Evolutionary conservation across 108 stramenopile genomes (phyloP), one percentile per base, ranked within the genome.

Genomic region (Skeletonema marinoi): DNA sequence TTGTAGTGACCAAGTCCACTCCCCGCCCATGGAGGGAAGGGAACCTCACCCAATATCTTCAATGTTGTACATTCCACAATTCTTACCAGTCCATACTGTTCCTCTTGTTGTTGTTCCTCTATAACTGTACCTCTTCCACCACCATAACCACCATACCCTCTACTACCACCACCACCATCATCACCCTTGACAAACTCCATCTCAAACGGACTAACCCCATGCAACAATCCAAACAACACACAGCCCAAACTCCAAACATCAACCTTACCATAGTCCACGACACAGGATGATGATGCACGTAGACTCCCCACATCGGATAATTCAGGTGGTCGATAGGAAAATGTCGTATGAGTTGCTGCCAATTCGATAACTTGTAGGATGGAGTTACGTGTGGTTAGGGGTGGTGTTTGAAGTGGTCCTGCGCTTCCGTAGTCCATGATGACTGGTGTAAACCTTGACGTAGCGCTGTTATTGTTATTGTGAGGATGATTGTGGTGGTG

Each of bases 201-300:
- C 78, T 96, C 94, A 75, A 86, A 85, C 0, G 94, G 94, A 65
- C 89, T 90, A 9, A 90, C 78, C 16, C 95, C 95, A 74, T 82
- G 93, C 72, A 93, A 74, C 50, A 93, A 76, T 13, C 90, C 95
- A 85, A 93, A 96, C 8, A 96, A 68, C 0, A 87, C 73, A 73
- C 95, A 96, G 10, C 92, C 92, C 66, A 89, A 81, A 31, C 73
- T 78, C 82, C 95, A 96, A n/a, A 92, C 91, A 79, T 93, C 95
- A 3, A 92, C 90, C 16, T 82, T 88, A 0, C 76, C 87, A 70
- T 84, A 91, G 75, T 91, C 90, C 35, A 90, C 44, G 3, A n/a
- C 16, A 46, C 44, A 46, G 0, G 16, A 46, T 4, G 16, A 48
- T 61, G 21, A 25, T n/a, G 35, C 14, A 31, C 12, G 32, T 41